Evolutionary conservation across 192 early-diverging fungal species (phyloP).

Genomic region (Linnemannia exigua): DNA sequence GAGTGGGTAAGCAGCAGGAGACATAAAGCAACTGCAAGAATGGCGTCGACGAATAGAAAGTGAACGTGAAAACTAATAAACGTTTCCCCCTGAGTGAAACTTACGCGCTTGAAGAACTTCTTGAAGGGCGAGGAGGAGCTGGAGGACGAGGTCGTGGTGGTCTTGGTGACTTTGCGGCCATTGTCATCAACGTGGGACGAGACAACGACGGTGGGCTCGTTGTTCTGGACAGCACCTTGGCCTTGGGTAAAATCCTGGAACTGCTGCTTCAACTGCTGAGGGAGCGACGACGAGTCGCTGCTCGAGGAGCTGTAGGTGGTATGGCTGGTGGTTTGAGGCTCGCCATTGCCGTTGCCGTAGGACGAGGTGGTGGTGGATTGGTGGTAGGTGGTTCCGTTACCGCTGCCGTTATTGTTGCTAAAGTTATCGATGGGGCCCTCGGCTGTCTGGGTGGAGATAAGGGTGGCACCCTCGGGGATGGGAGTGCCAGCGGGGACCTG

Average conservation of each 20-base stretch:
- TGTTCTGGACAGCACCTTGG: background rate
- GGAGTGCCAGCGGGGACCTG: conserved; percentile 51
- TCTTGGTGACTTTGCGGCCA: conserved; percentile 56
- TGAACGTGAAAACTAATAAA: background rate
- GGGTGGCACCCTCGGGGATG: conserved; percentile 34
- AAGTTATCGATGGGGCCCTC: conserved; percentile 2
- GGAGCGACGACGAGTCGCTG: conserved; percentile 1
- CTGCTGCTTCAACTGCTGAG: conserved; percentile 25
- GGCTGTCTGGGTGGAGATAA: conserved; percentile 32
- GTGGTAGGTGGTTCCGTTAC: background rate
- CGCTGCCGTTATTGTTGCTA: background rate
- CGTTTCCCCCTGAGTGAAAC: background rate
- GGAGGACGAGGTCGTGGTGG: conserved; percentile 40
- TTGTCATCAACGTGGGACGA: conserved; percentile 29
- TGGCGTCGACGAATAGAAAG: no score
- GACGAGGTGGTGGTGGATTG: background rate
- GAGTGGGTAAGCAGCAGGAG: background rate
- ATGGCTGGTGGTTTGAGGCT: background rate
- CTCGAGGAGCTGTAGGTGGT: background rate
- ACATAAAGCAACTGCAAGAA: background rate
- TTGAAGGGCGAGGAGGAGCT: conserved; percentile 31
- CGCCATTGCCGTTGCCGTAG: background rate
- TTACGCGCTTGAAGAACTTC: conserved; percentile 56
- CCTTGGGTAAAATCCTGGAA: conserved; percentile 17
- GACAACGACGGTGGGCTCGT: conserved; percentile 43